phyloP scores from a whole-genome alignment of 495 filamentous ascomycete genomes.

The Gamarada debralockiae region DNA sequence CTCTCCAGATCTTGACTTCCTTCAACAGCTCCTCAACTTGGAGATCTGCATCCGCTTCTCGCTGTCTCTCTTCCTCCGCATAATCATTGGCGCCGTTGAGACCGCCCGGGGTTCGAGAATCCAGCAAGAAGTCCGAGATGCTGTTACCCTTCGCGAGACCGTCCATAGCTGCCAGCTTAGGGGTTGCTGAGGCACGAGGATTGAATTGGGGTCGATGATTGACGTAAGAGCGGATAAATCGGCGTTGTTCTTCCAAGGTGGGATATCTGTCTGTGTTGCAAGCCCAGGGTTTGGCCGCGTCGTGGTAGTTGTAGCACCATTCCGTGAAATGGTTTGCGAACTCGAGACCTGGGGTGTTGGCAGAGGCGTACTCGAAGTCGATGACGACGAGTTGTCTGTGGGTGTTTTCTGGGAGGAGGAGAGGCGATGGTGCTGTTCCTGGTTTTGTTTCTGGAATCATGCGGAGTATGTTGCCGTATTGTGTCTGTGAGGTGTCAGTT shows the following conservation, averaged over 20 bases:
- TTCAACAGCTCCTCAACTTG: constrained; percentile 65
- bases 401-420: constrained; percentile 61
- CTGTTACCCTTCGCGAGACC: constrained; percentile 24
- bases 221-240: constrained; percentile 84
- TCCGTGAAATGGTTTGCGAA: constrained; percentile 99
- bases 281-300: constrained; percentile 55
- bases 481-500: constrained; percentile 57
- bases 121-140: constrained; percentile 64
- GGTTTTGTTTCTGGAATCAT: constrained; percentile 54
- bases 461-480: constrained; percentile 98
- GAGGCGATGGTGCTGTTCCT: constrained; percentile 67
- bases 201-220: constrained; percentile 64
- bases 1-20: constrained; percentile 80
- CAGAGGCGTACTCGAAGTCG: constrained; percentile 96
- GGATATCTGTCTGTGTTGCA: constrained; percentile 72
- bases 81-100: constrained; percentile 24
- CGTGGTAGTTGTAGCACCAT: constrained; percentile 98
- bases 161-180: constrained; percentile 41
- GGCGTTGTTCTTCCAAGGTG: constrained; percentile 71
- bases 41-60: constrained; percentile 56
- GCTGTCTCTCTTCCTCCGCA: constrained; percentile 54
- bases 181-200: constrained; percentile 46
- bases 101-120: constrained; percentile 57
- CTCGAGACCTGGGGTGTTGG: constrained; percentile 82
- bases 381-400: constrained; percentile 97